Evolutionary conservation across 306 rosid species (phyloP), one percentile per base, ranked within the genome.

Genomic region (Quercus mongolica): DNA sequence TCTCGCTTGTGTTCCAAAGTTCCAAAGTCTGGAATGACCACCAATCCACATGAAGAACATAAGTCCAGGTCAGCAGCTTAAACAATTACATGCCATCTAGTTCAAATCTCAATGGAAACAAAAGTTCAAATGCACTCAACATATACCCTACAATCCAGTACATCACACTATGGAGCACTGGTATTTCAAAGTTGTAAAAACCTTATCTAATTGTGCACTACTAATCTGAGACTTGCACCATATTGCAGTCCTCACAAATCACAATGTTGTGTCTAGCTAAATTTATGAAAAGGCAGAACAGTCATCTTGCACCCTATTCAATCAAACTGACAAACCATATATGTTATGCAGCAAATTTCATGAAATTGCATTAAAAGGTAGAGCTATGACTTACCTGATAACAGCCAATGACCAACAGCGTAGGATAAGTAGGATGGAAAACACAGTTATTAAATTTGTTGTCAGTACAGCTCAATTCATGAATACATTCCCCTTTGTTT

Each of bases 1-100:
- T 88, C 81, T 83, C 85, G 0, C 71, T 19, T 80, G 78, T 87
- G 87, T 94, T 86, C 98, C 97, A 91, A 67, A 94, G 84, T 84
- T 77, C 82, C 83, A 90, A 81, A 69, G 85, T 77, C 98, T 92
- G 89, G 28, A 72, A 79, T 74, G 21, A 61, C 74, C 59, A 18
- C 68, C 14, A 78, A 62, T 79, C n/a, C 78, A 74, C 55, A 54
- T 71, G 8, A 82, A 26, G n/a, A 55, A 78, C 28, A 20, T 64
- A 80, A 78, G 11, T 49, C 52, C 73, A 7, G 15, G 41, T 82
- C 21, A 57, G 68, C 28, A 73, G 71, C 67, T 62, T 56, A 11
- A 26, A 44, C 44, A 73, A 33, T 67, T 28, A 23, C 14, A 28
- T 33, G 59, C 31, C 62, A n/a, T 8, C 54, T 33, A 51, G 54